Conservation (phyloP, 306 rosid species). For the Styphnolobium japonicum region DNA sequence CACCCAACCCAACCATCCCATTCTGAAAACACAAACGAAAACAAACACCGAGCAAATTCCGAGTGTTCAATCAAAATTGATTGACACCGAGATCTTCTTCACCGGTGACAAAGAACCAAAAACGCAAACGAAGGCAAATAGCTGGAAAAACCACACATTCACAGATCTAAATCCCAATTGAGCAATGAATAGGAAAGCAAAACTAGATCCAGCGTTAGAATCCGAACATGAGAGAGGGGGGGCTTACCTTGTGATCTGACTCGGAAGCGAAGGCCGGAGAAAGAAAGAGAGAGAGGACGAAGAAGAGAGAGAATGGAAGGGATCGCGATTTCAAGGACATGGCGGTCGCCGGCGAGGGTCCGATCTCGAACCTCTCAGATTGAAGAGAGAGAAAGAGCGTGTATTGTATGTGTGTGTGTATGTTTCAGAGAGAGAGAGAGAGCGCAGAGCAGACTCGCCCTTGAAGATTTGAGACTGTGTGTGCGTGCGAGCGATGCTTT, state of each 20-base stretch:
- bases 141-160: too few relatives aligned
- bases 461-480: conserved; percentile 25
- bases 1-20: not conserved
- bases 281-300: conserved; percentile 39
- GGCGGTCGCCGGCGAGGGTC: conserved; percentile 45
- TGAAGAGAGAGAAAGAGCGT: not conserved
- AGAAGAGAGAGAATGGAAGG: conserved; percentile 30
- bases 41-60: not conserved
- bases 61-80: too few relatives aligned
- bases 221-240: not conserved
- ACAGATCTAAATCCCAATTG: conserved; percentile 49
- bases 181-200: not conserved
- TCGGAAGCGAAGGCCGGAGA: conserved; percentile 65
- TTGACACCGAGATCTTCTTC: too few relatives aligned
- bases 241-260: conserved; percentile 84
- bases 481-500: too few relatives aligned
- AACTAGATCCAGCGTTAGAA: conserved; percentile 39
- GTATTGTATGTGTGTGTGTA: too few relatives aligned
- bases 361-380: conserved; percentile 26
- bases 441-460: conserved; percentile 20
- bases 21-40: not conserved
- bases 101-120: too few relatives aligned
- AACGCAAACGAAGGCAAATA: too few relatives aligned
- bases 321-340: conserved; percentile 67
- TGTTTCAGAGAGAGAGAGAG: conserved; percentile 18